These are phyloP conservation scores for Debaryomyces nepalensis DNA, from an alignment of 1,139 yeast genomes.

Conservation along the genomic window DNA sequence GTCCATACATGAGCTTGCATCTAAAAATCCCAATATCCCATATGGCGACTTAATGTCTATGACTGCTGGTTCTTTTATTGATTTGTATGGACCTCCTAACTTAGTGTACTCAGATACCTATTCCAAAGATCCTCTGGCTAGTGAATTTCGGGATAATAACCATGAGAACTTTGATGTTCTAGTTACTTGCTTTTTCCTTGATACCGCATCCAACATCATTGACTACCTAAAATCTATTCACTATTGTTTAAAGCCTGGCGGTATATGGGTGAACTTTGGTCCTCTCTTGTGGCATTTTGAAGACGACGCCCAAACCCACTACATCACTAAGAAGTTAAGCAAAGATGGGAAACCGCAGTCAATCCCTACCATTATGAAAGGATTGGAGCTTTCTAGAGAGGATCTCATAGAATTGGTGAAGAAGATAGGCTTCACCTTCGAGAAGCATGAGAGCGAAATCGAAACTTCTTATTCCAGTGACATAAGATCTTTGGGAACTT, in stretches of 20 bases:
- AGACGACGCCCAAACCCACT: constrained; percentile 43
- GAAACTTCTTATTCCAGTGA: constrained; percentile 63
- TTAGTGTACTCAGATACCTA: constrained; percentile 41
- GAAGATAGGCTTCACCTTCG: constrained; percentile 58
- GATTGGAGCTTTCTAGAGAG: constrained; percentile 67
- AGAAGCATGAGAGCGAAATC: constrained; percentile 48
- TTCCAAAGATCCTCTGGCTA: constrained; percentile 40
- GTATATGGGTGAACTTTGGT: constrained; percentile 83
- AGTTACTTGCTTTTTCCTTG: constrained; percentile 77
- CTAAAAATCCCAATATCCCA: constrained; percentile 43
- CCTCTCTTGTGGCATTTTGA: constrained; percentile 90
- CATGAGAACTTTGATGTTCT: constrained; percentile 54
- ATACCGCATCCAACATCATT: constrained; percentile 74
- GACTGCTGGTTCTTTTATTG: constrained; percentile 80
- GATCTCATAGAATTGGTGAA: constrained; percentile 57
- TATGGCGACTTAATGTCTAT: constrained; percentile 68
- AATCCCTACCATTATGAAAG: constrained; percentile 46
- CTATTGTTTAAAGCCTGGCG: constrained; percentile 56
- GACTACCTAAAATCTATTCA: constrained; percentile 67
- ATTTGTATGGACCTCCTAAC: constrained; percentile 64
- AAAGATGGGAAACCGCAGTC: constrained; percentile 30
- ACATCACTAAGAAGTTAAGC: constrained; percentile 20
- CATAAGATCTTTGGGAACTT: constrained; percentile 55
- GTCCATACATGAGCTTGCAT: constrained; percentile 33
- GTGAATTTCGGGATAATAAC: constrained; percentile 47